Base-by-base conservation (phyloP, 1,284 basidiomycete species). In the Meripilus lineatus region DNA sequence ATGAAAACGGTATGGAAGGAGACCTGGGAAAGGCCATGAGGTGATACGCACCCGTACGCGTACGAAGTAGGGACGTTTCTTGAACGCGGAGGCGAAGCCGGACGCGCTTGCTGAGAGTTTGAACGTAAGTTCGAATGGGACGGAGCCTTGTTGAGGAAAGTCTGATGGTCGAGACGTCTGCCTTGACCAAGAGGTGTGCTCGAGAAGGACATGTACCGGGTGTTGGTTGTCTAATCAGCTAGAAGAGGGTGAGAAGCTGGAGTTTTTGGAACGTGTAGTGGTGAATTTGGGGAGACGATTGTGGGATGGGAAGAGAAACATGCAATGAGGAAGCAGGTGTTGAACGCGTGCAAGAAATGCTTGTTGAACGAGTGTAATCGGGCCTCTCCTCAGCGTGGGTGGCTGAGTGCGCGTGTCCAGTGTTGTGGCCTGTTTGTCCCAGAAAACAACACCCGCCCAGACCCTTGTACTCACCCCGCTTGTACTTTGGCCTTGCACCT, bases 101-200 rank as follows among this genome's bases (percentile, higher is more conserved):
- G 42, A 45, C 51, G 54, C 52, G 49, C 39, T 37, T 37, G 47
- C 42, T 49, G 51, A 47, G 56, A 36, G 49, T 52, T 46, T 43
- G 57, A 42, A 47, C 39, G 42, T 24, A 44, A 65, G 47, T 45
- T 38, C 47, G 47, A 24, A 17, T 43, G 30, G 17, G 68, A 65
- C 22, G 67, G 60, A 37, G 66, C 70, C 67, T 84, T 85, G 52
- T 79, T 81, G 60, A 86, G 76, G 61, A 89, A 88, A 45, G 83
- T 74, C 61, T 72, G 69, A 62, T 82, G 84, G 75, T 87, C 84
- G 61, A 87, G 77, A 70, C 85, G 80, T 75, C 82, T 83, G 72
- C 80, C 81, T 79, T 87, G 82, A 68, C 81, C 82, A 55, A 88
- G 68, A 46, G 85, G 84, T 64, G 84, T 88, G 64, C 79, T 76